Conservation (phyloP, 1,139 yeast species). For the Yamadazyma sp. region DNA sequence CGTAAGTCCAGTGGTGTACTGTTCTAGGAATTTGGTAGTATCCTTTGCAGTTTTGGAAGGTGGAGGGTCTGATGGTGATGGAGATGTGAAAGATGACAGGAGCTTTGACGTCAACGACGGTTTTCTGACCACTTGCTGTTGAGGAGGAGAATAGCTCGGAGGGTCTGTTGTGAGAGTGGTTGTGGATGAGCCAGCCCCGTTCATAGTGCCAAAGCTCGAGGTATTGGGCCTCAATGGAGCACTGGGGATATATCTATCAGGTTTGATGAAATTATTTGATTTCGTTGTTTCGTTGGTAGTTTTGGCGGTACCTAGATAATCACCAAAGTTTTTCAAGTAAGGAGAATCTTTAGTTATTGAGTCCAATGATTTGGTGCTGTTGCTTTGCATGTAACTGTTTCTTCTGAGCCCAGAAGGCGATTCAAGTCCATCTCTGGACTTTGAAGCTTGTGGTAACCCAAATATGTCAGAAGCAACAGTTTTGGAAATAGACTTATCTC, state of each 20-base stretch:
- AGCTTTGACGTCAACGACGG: conserved; percentile 3
- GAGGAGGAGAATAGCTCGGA: conserved; percentile 10
- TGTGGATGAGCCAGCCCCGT: neutral
- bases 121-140: conserved; percentile 14
- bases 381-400: conserved; percentile 9
- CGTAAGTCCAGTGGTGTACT: conserved; percentile 57
- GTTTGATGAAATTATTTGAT: conserved; percentile 15
- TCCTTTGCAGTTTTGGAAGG: conserved; percentile 5
- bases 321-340: conserved; percentile 40
- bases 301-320: conserved; percentile 39
- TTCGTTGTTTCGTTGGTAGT: conserved; percentile 21
- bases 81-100: conserved; percentile 2
- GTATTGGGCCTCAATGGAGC: conserved; percentile 12
- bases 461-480: conserved; percentile 16
- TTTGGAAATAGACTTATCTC: conserved; percentile 28
- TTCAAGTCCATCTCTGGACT: conserved; percentile 18
- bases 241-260: conserved; percentile 15
- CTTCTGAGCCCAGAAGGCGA: conserved; percentile 14
- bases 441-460: conserved; percentile 24
- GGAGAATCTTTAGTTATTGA: conserved; percentile 19
- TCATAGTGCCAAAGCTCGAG: conserved; percentile 2
- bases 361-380: conserved; percentile 5
- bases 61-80: conserved; percentile 2
- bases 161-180: neutral
- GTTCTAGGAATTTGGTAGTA: conserved; percentile 28